A percentile compares a stretch with the other conserved stretches of the same genome.
Evolutionary conservation across 2,329 filamentous ascomycete species (phyloP).

Genomic region (Cladobotryum mycophilum): DNA sequence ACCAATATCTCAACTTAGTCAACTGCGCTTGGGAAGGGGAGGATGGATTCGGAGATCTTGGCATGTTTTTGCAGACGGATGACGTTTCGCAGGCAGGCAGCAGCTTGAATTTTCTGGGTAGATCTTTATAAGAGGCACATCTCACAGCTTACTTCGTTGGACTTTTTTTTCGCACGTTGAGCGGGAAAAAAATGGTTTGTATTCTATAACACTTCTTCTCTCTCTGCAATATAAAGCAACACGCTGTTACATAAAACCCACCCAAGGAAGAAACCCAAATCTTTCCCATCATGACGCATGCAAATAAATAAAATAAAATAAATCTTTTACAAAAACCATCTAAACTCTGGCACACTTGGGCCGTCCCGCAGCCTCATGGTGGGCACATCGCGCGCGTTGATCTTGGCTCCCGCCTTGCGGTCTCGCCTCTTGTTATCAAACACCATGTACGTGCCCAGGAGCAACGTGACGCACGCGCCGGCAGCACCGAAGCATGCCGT

Average conservation of each 20-base stretch:
- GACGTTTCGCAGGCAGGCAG: conserved; percentile 23
- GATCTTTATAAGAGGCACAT: conserved; percentile 14
- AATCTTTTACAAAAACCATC: conserved; percentile 43
- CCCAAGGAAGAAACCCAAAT: background rate
- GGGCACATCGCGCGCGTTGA: conserved; percentile 41
- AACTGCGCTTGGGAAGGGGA: conserved; percentile 31
- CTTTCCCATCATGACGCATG: background rate
- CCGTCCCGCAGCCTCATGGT: conserved; percentile 45
- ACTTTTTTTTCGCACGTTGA: background rate
- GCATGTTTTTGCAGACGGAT: conserved; percentile 27
- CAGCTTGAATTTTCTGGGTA: conserved; percentile 23
- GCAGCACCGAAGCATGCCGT: conserved; percentile 58
- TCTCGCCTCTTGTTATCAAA: conserved; percentile 49
- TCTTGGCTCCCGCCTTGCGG: conserved; percentile 41
- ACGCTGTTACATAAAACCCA: conserved; percentile 1
- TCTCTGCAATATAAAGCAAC: background rate
- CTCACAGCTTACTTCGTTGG: background rate
- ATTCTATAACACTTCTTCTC: background rate
- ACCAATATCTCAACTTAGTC: conserved; percentile 31
- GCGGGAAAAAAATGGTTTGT: background rate
- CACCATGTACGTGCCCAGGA: conserved; percentile 57
- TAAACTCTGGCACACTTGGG: conserved; percentile 39
- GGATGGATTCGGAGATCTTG: conserved; percentile 28
- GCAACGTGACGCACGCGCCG: conserved; percentile 48
- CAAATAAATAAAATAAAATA: background rate